Evolutionary conservation across 306 rosid genomes (phyloP).

Genomic region (Rosa chinensis): DNA sequence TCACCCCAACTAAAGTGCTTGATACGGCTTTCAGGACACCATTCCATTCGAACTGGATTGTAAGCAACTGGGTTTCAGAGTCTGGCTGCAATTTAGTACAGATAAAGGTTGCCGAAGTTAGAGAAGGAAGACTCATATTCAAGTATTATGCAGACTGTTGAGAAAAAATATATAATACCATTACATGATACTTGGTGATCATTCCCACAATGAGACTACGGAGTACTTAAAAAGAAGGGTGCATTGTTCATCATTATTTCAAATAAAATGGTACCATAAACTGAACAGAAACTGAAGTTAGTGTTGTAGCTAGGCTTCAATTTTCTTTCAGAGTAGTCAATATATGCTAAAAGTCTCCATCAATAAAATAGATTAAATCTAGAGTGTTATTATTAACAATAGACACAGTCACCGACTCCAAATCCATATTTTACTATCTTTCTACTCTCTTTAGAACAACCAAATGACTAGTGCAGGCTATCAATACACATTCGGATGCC

Average conservation of each 20-base stretch:
- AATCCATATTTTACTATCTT: background rate
- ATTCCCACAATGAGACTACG: background rate
- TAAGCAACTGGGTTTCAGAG: slow-evolving; percentile 83
- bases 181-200: background rate
- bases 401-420: background rate
- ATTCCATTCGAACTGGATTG: slow-evolving; percentile 93
- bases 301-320: background rate
- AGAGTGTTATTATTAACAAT: background rate
- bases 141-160: background rate
- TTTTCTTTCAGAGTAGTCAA: background rate
- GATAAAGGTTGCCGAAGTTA: slow-evolving; percentile 16
- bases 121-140: slow-evolving; percentile 12
- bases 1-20: slow-evolving; percentile 91
- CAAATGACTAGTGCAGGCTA: background rate
- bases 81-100: slow-evolving; percentile 72
- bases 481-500: background rate
- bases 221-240: background rate
- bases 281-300: background rate
- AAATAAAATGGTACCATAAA: slow-evolving; percentile 3
- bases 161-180: background rate
- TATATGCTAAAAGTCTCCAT: background rate
- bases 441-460: background rate
- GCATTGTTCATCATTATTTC: background rate
- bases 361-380: background rate
- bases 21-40: slow-evolving; percentile 88